Conservation (phyloP, 2,329 filamentous ascomycete genomes). For the Ascochyta fabae region DNA sequence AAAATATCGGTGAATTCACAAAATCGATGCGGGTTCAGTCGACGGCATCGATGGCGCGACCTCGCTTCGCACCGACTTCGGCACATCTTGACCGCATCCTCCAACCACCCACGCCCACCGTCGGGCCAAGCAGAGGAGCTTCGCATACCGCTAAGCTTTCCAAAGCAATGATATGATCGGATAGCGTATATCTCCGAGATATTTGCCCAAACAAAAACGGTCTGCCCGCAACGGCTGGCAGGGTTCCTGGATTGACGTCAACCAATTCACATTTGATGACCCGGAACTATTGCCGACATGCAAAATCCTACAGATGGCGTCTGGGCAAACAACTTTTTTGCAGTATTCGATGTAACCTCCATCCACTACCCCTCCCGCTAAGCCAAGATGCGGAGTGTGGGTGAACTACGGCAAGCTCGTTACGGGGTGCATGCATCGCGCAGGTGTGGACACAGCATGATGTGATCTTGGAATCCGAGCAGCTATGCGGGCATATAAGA, state of each 20-base stretch:
- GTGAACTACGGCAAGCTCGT: slow-evolving; percentile 18
- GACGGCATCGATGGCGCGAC: not conserved
- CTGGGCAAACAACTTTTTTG: slow-evolving; percentile 4
- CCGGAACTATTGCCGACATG: slow-evolving; percentile 8
- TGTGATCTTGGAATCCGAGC: not conserved
- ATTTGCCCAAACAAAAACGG: not conserved
- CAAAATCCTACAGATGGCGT: not conserved
- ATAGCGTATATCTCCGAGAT: not conserved
- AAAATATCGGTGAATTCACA: not conserved
- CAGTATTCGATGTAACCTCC: slow-evolving; percentile 9
- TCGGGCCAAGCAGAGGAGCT: slow-evolving; percentile 8
- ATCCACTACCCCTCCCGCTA: slow-evolving; percentile 25
- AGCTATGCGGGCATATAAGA: not conserved
- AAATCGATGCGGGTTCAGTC: not conserved
- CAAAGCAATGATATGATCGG: slow-evolving; percentile 13
- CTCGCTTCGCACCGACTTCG: slow-evolving; percentile 3
- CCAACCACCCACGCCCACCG: not conserved
- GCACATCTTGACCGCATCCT: slow-evolving; percentile 3
- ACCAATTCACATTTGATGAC: not conserved
- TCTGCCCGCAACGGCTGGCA: not conserved
- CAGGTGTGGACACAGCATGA: slow-evolving; percentile 3
- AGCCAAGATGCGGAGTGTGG: slow-evolving; percentile 24
- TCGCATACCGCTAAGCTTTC: slow-evolving; percentile 9
- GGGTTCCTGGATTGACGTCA: slow-evolving; percentile 10
- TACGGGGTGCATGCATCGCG: slow-evolving; percentile 13